Evolutionary conservation across 2,329 filamentous ascomycete species (phyloP), one percentile per base, ranked within the genome.

Genomic region (Botrytis hyacinthi): DNA sequence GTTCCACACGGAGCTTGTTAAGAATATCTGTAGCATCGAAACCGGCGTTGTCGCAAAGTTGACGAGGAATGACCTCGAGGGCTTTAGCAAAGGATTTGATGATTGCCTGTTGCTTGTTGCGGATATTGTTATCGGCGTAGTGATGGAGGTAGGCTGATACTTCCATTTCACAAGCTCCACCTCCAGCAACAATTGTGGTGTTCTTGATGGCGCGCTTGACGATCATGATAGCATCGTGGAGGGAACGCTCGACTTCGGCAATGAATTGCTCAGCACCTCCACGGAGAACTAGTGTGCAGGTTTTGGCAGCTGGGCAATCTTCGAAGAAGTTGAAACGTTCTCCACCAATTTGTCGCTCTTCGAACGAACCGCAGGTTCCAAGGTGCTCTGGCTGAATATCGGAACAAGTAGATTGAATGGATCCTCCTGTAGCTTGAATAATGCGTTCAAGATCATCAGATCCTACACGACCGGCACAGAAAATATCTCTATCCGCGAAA

Each of bases 151-250:
- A 97, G 57, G 94, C 92, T 10, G 95, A 98, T 70, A 98, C 84
- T 83, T 98, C 96, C 95, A 99, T 98, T 87, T 99, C 96, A 80
- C 88, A 91, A 29, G 96, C 95, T 82, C 96, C 96, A 79, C 96
- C 96, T 79, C 96, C 96, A 63, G 95, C 96, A 40, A 99, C 96
- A 77, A 99, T 97, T 81, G 90, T 93, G 81, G 92, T 92, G 87
- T 98, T 97, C 86, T 93, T 94, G 84, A 98, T 94, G 42, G 96
- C 94, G 75, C 97, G 94, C 90, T 98, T 98, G 81, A 99, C 96
- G 80, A 99, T 97, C 96, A 99, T 99, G 84, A 99, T 98, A 79
- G 96, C 96, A 81, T 99, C 96, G 87, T 99, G 96, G 78, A 99
- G 89, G 81, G 94, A 97, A 77, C 96, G 93, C 87, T 99, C 96